A percentile compares a stretch with the other conserved stretches of the same genome.
Evolutionary conservation across 495 filamentous ascomycete species (phyloP).

Genomic region (Neurospora sp.): DNA sequence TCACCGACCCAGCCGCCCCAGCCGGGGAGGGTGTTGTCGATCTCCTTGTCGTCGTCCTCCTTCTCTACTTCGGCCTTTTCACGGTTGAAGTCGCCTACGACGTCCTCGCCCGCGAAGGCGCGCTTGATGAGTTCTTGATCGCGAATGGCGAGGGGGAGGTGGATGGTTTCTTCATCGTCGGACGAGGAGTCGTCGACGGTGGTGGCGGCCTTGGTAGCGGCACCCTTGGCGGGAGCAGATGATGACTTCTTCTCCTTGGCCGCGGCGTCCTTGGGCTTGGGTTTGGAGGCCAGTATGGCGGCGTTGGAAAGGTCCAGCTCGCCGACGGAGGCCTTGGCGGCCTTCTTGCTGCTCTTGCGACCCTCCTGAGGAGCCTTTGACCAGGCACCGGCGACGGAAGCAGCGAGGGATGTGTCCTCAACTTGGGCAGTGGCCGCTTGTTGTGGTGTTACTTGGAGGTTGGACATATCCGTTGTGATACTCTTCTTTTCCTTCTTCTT

Average conservation of each 20-base stretch:
- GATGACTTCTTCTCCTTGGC: background rate
- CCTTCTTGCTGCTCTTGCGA: slow-evolving; percentile 16
- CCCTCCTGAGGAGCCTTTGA: slow-evolving; percentile 10
- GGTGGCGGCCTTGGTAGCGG: background rate
- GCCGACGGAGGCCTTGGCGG: slow-evolving; percentile 13
- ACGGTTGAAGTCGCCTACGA: slow-evolving; percentile 67
- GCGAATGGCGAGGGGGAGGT: slow-evolving; percentile 53
- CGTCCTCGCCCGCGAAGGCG: slow-evolving; percentile 86
- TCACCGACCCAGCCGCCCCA: slow-evolving; percentile 86
- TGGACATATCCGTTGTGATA: background rate
- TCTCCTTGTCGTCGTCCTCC: slow-evolving; percentile 75
- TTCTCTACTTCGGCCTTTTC: slow-evolving; percentile 67
- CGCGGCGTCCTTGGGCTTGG: slow-evolving; percentile 13
- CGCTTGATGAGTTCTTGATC: slow-evolving; percentile 74
- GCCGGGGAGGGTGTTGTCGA: slow-evolving; percentile 79
- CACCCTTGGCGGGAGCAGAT: background rate
- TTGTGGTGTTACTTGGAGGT: background rate
- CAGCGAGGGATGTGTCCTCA: background rate
- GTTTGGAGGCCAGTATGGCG: slow-evolving; percentile 18
- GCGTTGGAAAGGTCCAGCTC: slow-evolving; percentile 33
- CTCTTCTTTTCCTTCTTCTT: slow-evolving; percentile 1
- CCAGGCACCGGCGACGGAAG: slow-evolving; percentile 4
- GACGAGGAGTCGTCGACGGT: slow-evolving; percentile 23
- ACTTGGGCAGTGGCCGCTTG: background rate
- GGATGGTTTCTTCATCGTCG: slow-evolving; percentile 48